Base-by-base conservation (phyloP, 73 alveolate genomes). In the Paramecium biaurelia region DNA sequence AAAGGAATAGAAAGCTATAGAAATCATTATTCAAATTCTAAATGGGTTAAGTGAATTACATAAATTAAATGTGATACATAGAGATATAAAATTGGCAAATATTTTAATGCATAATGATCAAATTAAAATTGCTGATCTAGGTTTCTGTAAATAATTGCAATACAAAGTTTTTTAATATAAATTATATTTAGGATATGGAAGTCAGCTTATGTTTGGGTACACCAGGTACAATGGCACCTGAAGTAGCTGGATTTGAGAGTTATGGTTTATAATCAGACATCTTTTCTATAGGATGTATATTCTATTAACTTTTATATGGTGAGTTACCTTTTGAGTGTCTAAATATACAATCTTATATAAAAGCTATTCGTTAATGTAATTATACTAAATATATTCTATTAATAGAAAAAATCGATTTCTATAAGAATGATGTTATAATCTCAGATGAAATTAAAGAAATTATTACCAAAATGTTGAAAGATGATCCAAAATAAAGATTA, bases 31-130 rank as follows among this genome's bases (percentile, higher is more conserved):
- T 1, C 18, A 72, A 18, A 37, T 72, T 15, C 28, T 72, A 6
- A 79, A 79, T 79, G 90, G 90, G 23, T 24, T 79, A 9, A 79
- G 90, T 37, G 76, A 32, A 43, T 79, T 79, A 23, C 90, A 79
- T 79, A 30, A 79, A 47, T n/a, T n/a, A 2, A 23, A 30, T 41
- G 47, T 79, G 5, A 41, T 79, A 12, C 90, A 79, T 24, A 79
- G 90, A 79, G 90, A 79, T 42, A 21, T 79, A 1, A 79, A 79
- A 47, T 79, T 79, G 30, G 76, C 90, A 5, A 79, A 79, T 79
- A 79, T 79, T 11, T 45, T 79, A 24, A 45, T 79, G 42, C 70
- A 79, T 79, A 12, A 79, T 24, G 90, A 45, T 26, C n/a, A 6
- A 20, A 23, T 79, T 8, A 79, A 79, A 47, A 42, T 79, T 3